Evolutionary conservation across 2,329 filamentous ascomycete genomes (phyloP).

Genomic region (Aspergillus ochraceus): DNA sequence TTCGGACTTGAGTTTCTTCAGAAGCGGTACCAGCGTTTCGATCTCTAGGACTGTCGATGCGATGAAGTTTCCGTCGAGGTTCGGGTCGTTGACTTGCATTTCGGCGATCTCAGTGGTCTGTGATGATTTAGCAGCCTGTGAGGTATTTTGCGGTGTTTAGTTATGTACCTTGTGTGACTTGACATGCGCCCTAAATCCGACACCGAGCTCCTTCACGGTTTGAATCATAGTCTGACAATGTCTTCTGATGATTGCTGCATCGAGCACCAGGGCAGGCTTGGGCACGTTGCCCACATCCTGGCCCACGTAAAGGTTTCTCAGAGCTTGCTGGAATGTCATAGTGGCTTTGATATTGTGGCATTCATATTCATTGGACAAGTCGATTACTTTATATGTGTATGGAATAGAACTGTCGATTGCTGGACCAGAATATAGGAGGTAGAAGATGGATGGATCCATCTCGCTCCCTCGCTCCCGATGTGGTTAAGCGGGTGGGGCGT

Average conservation of each 20-base stretch:
- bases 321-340: no score
- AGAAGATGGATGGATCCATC: no score
- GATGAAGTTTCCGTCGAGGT: conserved; percentile 58
- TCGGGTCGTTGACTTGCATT: conserved; percentile 9
- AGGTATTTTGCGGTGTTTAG: no score
- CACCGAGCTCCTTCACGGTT: conserved; percentile 57
- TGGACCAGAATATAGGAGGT: no score
- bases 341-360: no score
- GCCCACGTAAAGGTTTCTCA: conserved; percentile 52
- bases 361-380: no score
- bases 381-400: no score
- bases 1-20: conserved; percentile 57
- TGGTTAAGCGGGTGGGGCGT: no score
- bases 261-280: conserved; percentile 68
- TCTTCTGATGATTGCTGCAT: conserved; percentile 62
- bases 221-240: conserved; percentile 74
- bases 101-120: no score
- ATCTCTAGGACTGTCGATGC: conserved; percentile 75
- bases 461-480: no score
- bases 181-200: conserved; percentile 74
- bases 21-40: conserved; percentile 63
- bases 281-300: conserved; percentile 61
- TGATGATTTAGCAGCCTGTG: no score
- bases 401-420: no score
- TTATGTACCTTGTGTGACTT: conserved; percentile 74